A percentile compares a stretch with the other conserved stretches of the same genome.
phyloP scores from a whole-genome alignment of 2,329 filamentous ascomycete species.

The Botrytis porri region DNA sequence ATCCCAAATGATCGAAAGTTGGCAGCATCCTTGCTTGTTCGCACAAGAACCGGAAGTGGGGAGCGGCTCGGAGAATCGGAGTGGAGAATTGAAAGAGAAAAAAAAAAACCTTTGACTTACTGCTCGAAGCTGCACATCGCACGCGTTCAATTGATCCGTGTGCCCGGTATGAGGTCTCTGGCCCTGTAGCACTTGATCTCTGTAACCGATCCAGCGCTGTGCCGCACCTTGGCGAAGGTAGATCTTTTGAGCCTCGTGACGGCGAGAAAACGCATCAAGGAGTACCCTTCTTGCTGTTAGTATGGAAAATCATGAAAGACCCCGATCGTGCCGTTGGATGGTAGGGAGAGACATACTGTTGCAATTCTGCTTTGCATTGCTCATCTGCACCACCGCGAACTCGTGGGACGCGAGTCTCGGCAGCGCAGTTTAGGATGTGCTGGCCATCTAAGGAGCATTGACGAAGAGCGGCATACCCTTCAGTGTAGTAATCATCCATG shows the following conservation, averaged over 20 bases:
- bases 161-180: conserved; percentile 48
- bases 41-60: neutral
- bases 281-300: conserved; percentile 45
- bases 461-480: conserved; percentile 60
- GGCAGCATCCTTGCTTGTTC: neutral
- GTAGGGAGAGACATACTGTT: conserved; percentile 50
- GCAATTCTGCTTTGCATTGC: conserved; percentile 60
- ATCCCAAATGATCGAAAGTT: neutral
- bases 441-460: conserved; percentile 62
- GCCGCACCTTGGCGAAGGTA: conserved; percentile 59
- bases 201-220: conserved; percentile 56
- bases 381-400: conserved; percentile 54
- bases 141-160: conserved; percentile 50
- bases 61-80: neutral
- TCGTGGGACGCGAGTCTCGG: conserved; percentile 57
- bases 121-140: conserved; percentile 54
- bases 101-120: conserved; percentile 43
- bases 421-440: conserved; percentile 62
- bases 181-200: conserved; percentile 53
- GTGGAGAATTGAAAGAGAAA: neutral
- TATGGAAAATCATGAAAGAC: neutral
- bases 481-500: conserved; percentile 59
- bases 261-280: conserved; percentile 58
- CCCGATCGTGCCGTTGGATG: neutral
- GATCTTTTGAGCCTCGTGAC: conserved; percentile 64